Base-by-base conservation (phyloP, 495 filamentous ascomycete genomes). In the Tetracladium marchalianum region DNA sequence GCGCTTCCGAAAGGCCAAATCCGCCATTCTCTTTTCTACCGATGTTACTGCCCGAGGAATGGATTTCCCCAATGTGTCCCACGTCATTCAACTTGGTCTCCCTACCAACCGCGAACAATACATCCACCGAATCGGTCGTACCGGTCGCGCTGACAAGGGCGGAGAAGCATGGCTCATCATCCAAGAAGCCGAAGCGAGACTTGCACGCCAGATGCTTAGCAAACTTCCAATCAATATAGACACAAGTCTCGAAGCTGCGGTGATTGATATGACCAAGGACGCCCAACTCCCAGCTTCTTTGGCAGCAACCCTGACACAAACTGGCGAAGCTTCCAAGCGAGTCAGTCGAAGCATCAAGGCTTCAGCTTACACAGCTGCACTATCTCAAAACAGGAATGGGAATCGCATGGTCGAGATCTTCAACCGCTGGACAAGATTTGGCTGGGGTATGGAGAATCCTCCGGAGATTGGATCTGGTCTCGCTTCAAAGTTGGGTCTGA, bases 41-140 rank as follows among this genome's bases (percentile, higher is more conserved):
- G 92, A 98, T 63, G 90, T 98, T 19, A 92, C 90, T 1, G 87
- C 92, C 11, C 81, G 92, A 59, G 92, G 92, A 55, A 90, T 96
- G 87, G 90, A 96, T 62, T 96, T 96, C 68, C 89, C 90, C 44
- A 81, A 88, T 52, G 90, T 96, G 43, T 82, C 88, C 37, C 78
- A 95, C 52, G 89, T 96, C 51, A 78, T 96, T 57, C 90, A 96
- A 59, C 62, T 90, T 43, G 85, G 87, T 39, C 55, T 82, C 11
- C 87, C 90, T 4, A 64, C 72, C 6, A 73, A 75, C 51, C 67
- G 78, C 12, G 90, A 95, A 46, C 74, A 82, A 45, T 96, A 96
- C 62, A 85, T 95, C 51, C 90, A 96, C 62, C 80, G 90, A 45
- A 70, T 96, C 46, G 90, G 90, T 18, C 85, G 77, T 50, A 81